Base-by-base conservation (phyloP, 164 flowering plant genomes). In the Vitis labrusca region DNA sequence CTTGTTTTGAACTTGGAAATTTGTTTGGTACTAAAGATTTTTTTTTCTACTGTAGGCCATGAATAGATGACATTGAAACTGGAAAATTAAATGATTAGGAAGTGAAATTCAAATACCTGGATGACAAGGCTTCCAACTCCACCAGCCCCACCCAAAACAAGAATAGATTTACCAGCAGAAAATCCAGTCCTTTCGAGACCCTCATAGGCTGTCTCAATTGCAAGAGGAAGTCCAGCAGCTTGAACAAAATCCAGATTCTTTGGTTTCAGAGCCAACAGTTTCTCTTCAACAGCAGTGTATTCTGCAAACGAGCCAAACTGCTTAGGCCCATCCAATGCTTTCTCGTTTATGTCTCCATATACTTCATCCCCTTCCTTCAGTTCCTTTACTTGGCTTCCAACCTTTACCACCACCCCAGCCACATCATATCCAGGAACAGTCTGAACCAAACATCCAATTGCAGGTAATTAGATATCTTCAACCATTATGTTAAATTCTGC, bases 351-450 rank as follows among this genome's bases (percentile, higher is more conserved):
- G 74, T 96, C 71, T 23, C 97, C 99, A 70, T 96, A 96, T 2
- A 93, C 97, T 84, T 91, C 97, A 78, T 96, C 98, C 10, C 99
- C 99, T 68, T 73, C 94, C 72, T 93, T 93, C 1, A 96, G 74
- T 8, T 71, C 83, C 75, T 84, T 87, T 66, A 93, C 98, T 80
- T 86, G 78, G 77, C 93, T 87, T 23, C 98, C 99, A 59, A 90
- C 94, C 76, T 92, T 96, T 7, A 92, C 97, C 63, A 93, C 98
- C 72, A 92, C 82, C 9, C 99, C 99, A 49, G 97, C 88, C 54
- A 93, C 98, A 84, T 95, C 99, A 74, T 93, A 91, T 29, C 99
- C 98, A 51, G 97, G 98, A 77, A 93, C 91, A 71, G 92, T 89
- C 98, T 93, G 75, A 66, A 79, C 55, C 71, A 77, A 15, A 62